phyloP scores from a whole-genome alignment of 768 basidiomycete genomes.

The Harrya chromipes region DNA sequence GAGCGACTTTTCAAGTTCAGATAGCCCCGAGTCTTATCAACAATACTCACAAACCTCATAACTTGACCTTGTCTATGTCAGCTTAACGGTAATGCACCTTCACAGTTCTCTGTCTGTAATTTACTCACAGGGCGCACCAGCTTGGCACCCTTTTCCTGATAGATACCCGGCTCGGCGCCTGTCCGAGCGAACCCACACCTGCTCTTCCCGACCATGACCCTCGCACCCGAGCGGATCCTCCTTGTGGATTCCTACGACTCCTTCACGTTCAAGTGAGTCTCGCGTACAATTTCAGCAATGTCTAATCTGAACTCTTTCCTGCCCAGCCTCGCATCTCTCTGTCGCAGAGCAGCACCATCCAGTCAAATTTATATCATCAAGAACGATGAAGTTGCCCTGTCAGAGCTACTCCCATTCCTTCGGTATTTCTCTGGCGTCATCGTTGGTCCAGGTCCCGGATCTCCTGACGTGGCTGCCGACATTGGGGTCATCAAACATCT shows the following conservation, averaged over 20 bases:
- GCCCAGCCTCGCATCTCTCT: slow-evolving; percentile 67
- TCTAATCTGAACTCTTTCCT: not conserved
- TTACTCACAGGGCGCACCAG: not conserved
- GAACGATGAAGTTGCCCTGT: slow-evolving; percentile 58
- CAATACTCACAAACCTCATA: too few species aligned
- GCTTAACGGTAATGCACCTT: not conserved
- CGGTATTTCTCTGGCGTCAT: slow-evolving; percentile 64
- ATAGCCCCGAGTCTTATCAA: too few species aligned
- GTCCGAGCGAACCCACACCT: not conserved
- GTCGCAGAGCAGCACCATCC: slow-evolving; percentile 57
- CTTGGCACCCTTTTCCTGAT: too few species aligned
- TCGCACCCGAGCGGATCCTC: slow-evolving; percentile 48
- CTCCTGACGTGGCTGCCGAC: slow-evolving; percentile 58
- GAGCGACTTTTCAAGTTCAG: too few species aligned
- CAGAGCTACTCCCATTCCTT: slow-evolving; percentile 52
- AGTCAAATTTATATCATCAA: slow-evolving; percentile 67
- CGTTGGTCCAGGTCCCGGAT: slow-evolving; percentile 80
- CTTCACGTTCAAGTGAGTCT: slow-evolving; percentile 81
- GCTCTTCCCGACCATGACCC: slow-evolving; percentile 23
- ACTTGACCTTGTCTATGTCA: slow-evolving; percentile 2
- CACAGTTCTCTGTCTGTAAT: not conserved
- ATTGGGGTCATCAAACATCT: slow-evolving; percentile 68
- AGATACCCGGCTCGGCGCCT: not conserved
- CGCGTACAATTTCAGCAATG: not conserved
- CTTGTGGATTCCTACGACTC: slow-evolving; percentile 85